A percentile compares a stretch with the other conserved stretches of the same genome.
These are phyloP conservation scores for Ogataea nitratoaversa DNA, from an alignment of 805 yeast genomes.

Conservation along the genomic window DNA sequence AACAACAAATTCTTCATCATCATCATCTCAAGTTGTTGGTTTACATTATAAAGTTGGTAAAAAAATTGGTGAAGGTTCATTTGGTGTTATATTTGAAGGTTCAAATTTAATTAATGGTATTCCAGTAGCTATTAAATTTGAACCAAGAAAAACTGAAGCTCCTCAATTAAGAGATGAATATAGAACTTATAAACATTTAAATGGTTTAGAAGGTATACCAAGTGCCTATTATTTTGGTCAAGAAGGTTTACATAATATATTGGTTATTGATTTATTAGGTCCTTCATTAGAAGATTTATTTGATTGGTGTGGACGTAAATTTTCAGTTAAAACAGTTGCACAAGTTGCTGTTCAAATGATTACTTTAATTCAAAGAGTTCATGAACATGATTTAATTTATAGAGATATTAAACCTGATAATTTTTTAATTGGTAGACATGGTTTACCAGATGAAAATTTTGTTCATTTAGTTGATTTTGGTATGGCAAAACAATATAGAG, in stretches of 20 bases:
- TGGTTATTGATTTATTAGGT: constrained; percentile 91
- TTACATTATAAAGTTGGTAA: constrained; percentile 95
- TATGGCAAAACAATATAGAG: constrained; percentile 97
- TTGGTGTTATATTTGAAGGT: constrained; percentile 97
- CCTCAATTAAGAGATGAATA: constrained; percentile 97
- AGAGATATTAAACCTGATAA: constrained; percentile 98
- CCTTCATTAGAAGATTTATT: constrained; percentile 94
- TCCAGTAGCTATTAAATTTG: constrained; percentile 95
- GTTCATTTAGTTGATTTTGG: constrained; percentile 95
- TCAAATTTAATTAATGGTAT: constrained; percentile 85
- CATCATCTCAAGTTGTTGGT: constrained; percentile 68
- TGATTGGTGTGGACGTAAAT: constrained; percentile 96
- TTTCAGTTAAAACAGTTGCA: constrained; percentile 81
- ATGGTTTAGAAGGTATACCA: constrained; percentile 84
- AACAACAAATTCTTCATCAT: constrained; percentile 10
- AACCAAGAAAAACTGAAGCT: constrained; percentile 94
- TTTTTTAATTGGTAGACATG: constrained; percentile 88
- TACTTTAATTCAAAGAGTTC: constrained; percentile 77
- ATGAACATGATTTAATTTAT: constrained; percentile 85
- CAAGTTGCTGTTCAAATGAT: constrained; percentile 96
- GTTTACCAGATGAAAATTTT: constrained; percentile 74
- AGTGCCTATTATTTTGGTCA: constrained; percentile 98
- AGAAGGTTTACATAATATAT: constrained; percentile 92
- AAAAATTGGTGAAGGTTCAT: constrained; percentile 97
- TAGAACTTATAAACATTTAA: constrained; percentile 84